Evolutionary conservation across 2,329 filamentous ascomycete species (phyloP).

Genomic region (Dactylellina haptotyla): DNA sequence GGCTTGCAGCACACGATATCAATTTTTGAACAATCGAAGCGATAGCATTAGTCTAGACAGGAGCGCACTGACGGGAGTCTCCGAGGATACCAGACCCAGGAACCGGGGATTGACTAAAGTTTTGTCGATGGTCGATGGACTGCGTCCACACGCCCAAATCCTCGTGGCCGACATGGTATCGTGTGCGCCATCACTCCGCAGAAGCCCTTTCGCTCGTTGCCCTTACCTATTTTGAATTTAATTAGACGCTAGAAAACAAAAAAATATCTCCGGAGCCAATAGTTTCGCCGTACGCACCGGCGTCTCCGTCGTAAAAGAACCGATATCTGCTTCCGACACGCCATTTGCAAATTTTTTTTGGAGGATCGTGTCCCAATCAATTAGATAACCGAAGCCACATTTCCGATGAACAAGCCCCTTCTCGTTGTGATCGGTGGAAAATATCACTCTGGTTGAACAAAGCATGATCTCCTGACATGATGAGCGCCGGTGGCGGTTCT

Average conservation of each 20-base stretch:
- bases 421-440: background rate
- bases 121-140: background rate
- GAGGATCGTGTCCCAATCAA: background rate
- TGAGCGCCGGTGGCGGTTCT: background rate
- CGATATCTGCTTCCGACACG: background rate
- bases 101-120: too few species aligned
- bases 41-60: background rate
- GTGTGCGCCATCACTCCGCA: conserved; percentile 20
- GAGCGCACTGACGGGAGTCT: conserved; percentile 5
- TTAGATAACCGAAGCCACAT: conserved; percentile 24
- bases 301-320: conserved; percentile 16
- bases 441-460: background rate
- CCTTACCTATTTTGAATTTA: conserved; percentile 3
- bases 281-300: conserved; percentile 3
- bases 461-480: background rate
- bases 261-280: conserved; percentile 35
- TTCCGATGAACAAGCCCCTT: conserved; percentile 3
- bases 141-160: background rate
- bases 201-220: background rate
- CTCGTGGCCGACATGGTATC: conserved; percentile 9
- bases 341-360: conserved; percentile 1
- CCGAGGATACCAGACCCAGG: too few species aligned
- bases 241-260: background rate
- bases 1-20: conserved; percentile 35
- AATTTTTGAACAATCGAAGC: conserved; percentile 7